Evolutionary conservation across 2,329 filamentous ascomycete species (phyloP).

Genomic region (Aspergillus sp.): DNA sequence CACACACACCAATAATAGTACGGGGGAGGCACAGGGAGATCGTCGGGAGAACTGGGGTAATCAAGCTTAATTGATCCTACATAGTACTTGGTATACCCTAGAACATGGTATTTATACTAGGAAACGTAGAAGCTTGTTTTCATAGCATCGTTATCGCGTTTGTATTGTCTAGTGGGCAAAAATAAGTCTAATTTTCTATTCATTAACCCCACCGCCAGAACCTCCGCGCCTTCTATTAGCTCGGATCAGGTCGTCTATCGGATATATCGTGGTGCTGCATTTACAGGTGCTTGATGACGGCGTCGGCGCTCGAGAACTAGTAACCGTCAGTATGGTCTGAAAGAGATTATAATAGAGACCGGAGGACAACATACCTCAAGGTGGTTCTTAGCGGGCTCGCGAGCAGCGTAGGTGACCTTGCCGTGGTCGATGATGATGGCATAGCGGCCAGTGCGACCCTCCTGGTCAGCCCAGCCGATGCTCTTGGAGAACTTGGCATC

Average conservation of each 20-base stretch:
- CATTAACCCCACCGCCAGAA: constrained; percentile 17
- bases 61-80: constrained; percentile 8
- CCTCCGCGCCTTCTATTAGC: constrained; percentile 15
- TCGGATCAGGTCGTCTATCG: constrained; percentile 10
- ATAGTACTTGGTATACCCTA: neutral
- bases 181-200: constrained; percentile 20
- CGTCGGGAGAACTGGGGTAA: constrained; percentile 11
- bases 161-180: constrained; percentile 16
- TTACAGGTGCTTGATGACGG: constrained; percentile 40
- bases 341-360: constrained; percentile 2
- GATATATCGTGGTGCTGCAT: constrained; percentile 7
- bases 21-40: constrained; percentile 12
- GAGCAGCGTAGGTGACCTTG: constrained; percentile 77
- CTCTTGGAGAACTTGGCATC: constrained; percentile 71
- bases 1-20: constrained; percentile 15
- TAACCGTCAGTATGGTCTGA: neutral
- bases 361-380: constrained; percentile 35
- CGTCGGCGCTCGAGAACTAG: constrained; percentile 39
- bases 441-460: constrained; percentile 73
- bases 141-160: constrained; percentile 24
- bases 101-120: neutral
- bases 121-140: constrained; percentile 7
- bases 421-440: constrained; percentile 80
- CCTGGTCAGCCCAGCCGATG: constrained; percentile 70
- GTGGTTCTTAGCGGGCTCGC: constrained; percentile 54